Evolutionary conservation across 1,139 yeast genomes (phyloP), one percentile per base, ranked within the genome.

Genomic region (Suhomyces atakaporum): DNA sequence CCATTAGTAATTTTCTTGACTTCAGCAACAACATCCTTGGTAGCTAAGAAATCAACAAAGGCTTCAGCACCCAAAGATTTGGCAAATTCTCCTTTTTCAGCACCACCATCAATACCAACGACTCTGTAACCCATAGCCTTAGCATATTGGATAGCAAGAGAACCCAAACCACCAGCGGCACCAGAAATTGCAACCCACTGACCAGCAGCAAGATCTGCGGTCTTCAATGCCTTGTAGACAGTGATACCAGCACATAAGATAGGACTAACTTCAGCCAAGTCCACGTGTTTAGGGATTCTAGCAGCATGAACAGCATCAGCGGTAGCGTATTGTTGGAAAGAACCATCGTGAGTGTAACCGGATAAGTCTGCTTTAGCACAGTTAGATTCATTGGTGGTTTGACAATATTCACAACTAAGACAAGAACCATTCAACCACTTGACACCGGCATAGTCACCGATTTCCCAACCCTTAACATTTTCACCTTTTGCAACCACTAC

Each of bases 161-260:
- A 77, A 44, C 95, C 95, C 54, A 85, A 75, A 53, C 94, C 95
- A 63, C 95, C 90, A 56, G 81, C 88, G 39, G 90, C 90, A 64
- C 95, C 94, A 44, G 87, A 78, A 52, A 84, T 70, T 49, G 84
- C 83, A 42, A 84, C 87, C 87, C 88, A 83, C 54, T 84, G 78
- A 55, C 92, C 94, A 35, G 90, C 79, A 36, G 51, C 54, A 49
- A 81, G 69, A 32, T 73, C 69, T 40, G 90, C 82, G 33, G 81
- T 77, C 72, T 84, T 84, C 54, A 84, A 66, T 24, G 92, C 94
- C 72, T 84, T 84, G 77, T 83, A 84, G 41, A 83, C 90, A 35
- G 94, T 84, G 64, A 84, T 77, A 65, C 94, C 94, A 27, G 92
- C 94, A 66, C 94, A 84, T 56, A 77, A 66, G 41, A 64, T 60